phyloP scores from a whole-genome alignment of 1,284 basidiomycete genomes.

The Abortiporus biennis region DNA sequence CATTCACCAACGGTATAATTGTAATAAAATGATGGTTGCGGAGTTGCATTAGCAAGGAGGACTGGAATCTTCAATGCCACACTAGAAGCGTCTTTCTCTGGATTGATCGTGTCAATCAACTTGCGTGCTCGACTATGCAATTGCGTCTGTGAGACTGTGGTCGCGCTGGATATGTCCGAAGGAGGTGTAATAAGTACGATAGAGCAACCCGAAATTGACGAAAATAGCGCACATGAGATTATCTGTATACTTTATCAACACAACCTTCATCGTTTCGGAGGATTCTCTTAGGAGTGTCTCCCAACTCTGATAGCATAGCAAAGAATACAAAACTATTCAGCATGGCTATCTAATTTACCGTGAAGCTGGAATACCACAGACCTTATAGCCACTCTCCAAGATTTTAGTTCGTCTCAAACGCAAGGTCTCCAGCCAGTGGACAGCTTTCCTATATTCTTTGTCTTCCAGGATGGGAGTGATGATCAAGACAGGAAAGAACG shows the following conservation, averaged over 20 bases:
- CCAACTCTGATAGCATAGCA: conserved; percentile 68
- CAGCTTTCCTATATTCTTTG: conserved; percentile 86
- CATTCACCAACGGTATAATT: conserved; percentile 87
- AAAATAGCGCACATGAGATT: conserved; percentile 58
- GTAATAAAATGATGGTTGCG: conserved; percentile 66
- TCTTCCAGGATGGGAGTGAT: conserved; percentile 39
- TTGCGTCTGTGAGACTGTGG: conserved; percentile 62
- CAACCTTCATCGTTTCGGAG: conserved; percentile 54
- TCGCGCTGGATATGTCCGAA: conserved; percentile 42
- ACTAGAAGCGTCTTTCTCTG: conserved; percentile 61
- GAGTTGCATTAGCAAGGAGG: conserved; percentile 54
- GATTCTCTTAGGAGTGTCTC: conserved; percentile 78
- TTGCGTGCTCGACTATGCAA: conserved; percentile 51
- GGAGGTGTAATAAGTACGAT: conserved; percentile 8
- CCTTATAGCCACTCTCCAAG: conserved; percentile 76
- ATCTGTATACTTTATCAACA: conserved; percentile 71
- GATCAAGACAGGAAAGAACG: background rate
- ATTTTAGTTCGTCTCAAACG: conserved; percentile 79
- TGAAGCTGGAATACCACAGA: conserved; percentile 20
- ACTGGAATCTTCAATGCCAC: conserved; percentile 50
- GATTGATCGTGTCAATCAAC: conserved; percentile 60
- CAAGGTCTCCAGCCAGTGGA: conserved; percentile 93
- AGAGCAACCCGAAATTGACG: background rate
- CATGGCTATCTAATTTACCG: background rate
- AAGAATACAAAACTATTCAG: too few relatives aligned